Evolutionary conservation across 441 rosid genomes (phyloP).

Genomic region (Theobroma grandiflorum): DNA sequence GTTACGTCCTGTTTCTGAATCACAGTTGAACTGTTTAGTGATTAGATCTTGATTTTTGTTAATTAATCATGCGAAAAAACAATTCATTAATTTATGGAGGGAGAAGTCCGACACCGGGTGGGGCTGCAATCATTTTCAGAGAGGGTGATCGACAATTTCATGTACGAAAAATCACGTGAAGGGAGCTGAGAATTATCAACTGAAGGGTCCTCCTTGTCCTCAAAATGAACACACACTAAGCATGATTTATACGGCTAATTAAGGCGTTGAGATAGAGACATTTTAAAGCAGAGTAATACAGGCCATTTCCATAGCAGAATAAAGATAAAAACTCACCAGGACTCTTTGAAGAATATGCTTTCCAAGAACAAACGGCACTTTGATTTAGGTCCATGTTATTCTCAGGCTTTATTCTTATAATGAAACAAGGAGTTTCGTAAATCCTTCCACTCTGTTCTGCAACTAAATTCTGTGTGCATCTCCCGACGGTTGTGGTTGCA

Average conservation of each 20-base stretch:
- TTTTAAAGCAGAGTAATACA: background rate
- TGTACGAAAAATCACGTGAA: constrained; percentile 53
- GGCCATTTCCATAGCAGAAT: background rate
- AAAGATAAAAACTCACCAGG: background rate
- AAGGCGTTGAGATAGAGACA: constrained; percentile 23
- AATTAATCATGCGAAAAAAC: constrained; percentile 23
- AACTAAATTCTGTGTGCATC: background rate
- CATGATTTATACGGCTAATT: constrained; percentile 37
- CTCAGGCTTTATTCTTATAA: background rate
- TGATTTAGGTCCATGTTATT: background rate
- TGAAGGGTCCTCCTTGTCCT: constrained; percentile 42
- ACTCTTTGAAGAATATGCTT: background rate
- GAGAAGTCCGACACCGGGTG: constrained; percentile 36
- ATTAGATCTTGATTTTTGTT: constrained; percentile 1
- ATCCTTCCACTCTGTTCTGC: background rate
- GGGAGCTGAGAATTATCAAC: constrained; percentile 33
- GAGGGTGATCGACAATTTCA: constrained; percentile 25
- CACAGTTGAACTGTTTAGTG: background rate
- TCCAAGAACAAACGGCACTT: background rate
- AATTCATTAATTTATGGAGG: constrained; percentile 35
- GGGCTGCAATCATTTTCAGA: constrained; percentile 37
- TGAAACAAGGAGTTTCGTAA: background rate
- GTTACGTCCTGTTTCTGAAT: background rate
- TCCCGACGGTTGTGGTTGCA: background rate
- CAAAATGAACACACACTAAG: constrained; percentile 26